phyloP scores from a whole-genome alignment of 148 eudicot genomes.

The Amaranthus hypochondriacus region DNA sequence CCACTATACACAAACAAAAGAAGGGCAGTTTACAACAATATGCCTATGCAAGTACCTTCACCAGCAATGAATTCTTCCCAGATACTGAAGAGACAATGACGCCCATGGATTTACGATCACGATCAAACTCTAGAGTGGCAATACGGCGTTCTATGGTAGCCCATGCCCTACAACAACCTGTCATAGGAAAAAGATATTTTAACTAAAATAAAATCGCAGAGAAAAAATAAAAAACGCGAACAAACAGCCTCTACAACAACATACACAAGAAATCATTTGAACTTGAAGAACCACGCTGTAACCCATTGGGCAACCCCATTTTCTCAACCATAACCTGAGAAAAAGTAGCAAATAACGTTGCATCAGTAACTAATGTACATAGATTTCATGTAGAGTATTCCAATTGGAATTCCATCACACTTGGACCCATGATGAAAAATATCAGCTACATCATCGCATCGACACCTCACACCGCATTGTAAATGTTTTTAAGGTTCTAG shows the following conservation, averaged over 20 bases:
- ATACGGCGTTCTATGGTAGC: constrained; percentile 40
- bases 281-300: constrained; percentile 30
- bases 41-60: constrained; percentile 44
- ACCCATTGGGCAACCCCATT: constrained; percentile 63
- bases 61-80: constrained; percentile 54
- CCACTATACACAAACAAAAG: constrained; percentile 5
- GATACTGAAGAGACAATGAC: constrained; percentile 52
- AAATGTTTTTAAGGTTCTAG: too few relatives aligned
- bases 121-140: constrained; percentile 86
- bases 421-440: too few relatives aligned
- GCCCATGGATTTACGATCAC: constrained; percentile 81
- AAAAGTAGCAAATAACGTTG: constrained; percentile 17
- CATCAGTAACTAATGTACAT: constrained; percentile 23
- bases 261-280: constrained; percentile 42
- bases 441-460: too few relatives aligned
- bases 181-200: constrained; percentile 1
- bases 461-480: too few relatives aligned
- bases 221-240: neutral
- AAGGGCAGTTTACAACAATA: constrained; percentile 1
- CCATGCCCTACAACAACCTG: constrained; percentile 65
- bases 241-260: constrained; percentile 13
- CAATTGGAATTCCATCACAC: too few relatives aligned
- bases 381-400: too few relatives aligned
- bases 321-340: constrained; percentile 57
- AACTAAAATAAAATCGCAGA: neutral